Conservation (phyloP, 768 basidiomycete species). For the Trametes cubensis region DNA sequence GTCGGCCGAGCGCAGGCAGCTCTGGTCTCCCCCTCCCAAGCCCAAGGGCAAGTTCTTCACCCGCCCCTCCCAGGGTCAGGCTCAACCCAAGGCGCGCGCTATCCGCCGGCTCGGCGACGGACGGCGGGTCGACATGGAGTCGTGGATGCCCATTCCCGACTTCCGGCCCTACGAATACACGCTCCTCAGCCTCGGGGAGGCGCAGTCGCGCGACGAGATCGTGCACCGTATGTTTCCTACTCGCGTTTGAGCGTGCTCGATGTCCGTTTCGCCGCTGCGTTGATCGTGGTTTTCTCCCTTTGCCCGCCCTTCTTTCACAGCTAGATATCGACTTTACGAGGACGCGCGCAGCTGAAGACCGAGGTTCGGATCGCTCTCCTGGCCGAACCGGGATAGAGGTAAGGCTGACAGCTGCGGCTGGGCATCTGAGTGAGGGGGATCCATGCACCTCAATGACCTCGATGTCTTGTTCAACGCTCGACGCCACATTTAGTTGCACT, state of each 20-base stretch:
- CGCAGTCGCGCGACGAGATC: slow-evolving; percentile 12
- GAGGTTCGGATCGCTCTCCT: neutral
- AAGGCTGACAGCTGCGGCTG: slow-evolving; percentile 3
- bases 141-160: neutral
- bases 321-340: neutral
- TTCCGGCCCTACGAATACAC: slow-evolving; percentile 15
- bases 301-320: neutral
- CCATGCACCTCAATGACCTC: slow-evolving; percentile 2
- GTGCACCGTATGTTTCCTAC: slow-evolving; percentile 16
- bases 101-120: slow-evolving; percentile 12
- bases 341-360: slow-evolving; percentile 17
- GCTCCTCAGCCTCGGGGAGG: slow-evolving; percentile 13
- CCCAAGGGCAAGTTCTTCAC: neutral
- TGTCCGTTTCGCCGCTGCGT: neutral
- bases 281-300: neutral
- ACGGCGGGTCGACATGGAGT: slow-evolving; percentile 4
- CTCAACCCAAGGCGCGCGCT: neutral
- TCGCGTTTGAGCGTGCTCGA: neutral
- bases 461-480: slow-evolving; percentile 1
- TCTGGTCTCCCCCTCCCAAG: slow-evolving; percentile 13
- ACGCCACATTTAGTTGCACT: slow-evolving; percentile 2
- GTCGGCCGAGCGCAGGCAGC: slow-evolving; percentile 11
- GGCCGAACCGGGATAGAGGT: slow-evolving; percentile 13
- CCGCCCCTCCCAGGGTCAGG: neutral
- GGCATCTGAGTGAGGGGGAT: slow-evolving; percentile 5